Base-by-base conservation (phyloP, 345 rosid species). In the Gossypium australe region DNA sequence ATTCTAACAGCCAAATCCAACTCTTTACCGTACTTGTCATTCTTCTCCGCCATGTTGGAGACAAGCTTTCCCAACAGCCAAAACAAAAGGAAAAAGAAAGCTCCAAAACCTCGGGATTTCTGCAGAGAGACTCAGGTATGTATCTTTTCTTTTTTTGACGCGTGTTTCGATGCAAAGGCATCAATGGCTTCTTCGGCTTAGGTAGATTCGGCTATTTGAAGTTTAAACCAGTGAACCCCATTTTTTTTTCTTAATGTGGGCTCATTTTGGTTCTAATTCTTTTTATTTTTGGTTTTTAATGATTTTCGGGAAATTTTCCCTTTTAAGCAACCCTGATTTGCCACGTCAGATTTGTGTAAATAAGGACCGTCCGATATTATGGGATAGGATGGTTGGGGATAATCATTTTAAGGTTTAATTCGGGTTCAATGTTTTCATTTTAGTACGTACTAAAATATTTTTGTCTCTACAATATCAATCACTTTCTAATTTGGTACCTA, bases 1-100 rank as follows among this genome's bases (percentile, higher is more conserved):
- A 82, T 87, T 80, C 90, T 90, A 72, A 92, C 94, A 3, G 96
- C 96, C 78, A 88, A 88, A 45, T 92, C 93, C 76, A 94, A 69
- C 83, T 94, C 98, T 66, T 73, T 75, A 27, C 78, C 78, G 44
- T 80, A 89, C 66, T 73, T 78, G 2, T 76, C 80, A 38, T 66
- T 78, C 67, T 56, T 81, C 79, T 60, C 86, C 85, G 41, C 63
- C 70, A 24, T n/a, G 25, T 27, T 34, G 73, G 24, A 70, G 34
- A 12, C 38, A 12, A 20, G 12, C 11, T 12, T 45, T 13, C 24
- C 22, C 7, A 9, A 20, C 52, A 45, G 29, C 20, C 7, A 17
- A 59, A 25, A 4, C 1, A 16, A 52, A 52, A 59, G 4, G 6
- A 16, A 51, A 69, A 48, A 12, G 34, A 25, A 14, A 1, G 4